Base-by-base conservation (phyloP, 139 green algal genomes). In the Tetraselmis chui region DNA sequence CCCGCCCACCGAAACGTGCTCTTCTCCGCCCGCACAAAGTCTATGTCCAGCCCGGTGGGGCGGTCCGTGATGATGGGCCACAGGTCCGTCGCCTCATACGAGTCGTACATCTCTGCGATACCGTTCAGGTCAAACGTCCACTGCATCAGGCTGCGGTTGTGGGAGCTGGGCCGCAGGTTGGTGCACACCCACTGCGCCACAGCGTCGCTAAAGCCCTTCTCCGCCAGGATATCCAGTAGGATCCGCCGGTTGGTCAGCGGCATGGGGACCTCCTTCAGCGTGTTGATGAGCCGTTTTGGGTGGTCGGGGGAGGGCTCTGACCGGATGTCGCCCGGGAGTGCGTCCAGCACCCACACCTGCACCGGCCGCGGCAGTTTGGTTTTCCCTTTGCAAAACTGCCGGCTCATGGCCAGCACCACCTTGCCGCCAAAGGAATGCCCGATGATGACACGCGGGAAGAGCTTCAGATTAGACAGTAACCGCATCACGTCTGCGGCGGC, bases 371-470 rank as follows among this genome's bases (percentile, higher is more conserved):
- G 94, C 78, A 98, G 88, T 29, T 76, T 80, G 1, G 82, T 80
- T 5, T 82, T 59, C 2, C 31, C 78, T 0, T 80, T 84, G 0
- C 82, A 85, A 88, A 97, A 98, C 84, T 98, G 93, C 75, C 95
- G 82, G 0, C 91, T 90, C 95, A 98, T 98, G 79, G 86, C 89
- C 89, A 98, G 90, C 29, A 96, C 93, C 28, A 96, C 94, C 86
- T 98, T 98, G 79, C 95, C 95, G 25, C 95, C 95, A 84, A 98
- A 98, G 11, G 84, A 93, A 84, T 98, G 95, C 2, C 95, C 95
- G 27, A 98, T 91, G 28, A 98, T 88, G 76, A 97, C 88, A 32
- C 93, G 84, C 0, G 95, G 95, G 83, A 97, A 98, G 1, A 98
- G 81, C 31, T 91, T 91, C 31, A 98, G 91, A 45, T 88, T 58